Evolutionary conservation across 306 rosid genomes (phyloP).

Genomic region (Prunus mume): DNA sequence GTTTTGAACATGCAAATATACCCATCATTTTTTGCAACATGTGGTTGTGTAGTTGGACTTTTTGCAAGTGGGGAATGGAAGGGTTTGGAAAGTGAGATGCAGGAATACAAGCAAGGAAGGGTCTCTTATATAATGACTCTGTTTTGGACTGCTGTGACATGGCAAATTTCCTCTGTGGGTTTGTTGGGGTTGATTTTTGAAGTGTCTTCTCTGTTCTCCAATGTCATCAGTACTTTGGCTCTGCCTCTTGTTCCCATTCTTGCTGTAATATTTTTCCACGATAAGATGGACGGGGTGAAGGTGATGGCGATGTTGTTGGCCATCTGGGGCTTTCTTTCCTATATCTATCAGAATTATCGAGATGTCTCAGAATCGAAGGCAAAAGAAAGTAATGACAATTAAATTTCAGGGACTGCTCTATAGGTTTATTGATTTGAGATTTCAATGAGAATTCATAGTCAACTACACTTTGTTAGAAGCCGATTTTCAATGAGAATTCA

Average conservation of each 20-base stretch:
- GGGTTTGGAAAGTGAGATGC: slow-evolving; percentile 39
- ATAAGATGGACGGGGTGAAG: slow-evolving; percentile 52
- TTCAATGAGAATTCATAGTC: neutral
- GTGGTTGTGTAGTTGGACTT: slow-evolving; percentile 48
- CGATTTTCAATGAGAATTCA: too few relatives aligned
- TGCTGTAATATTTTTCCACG: slow-evolving; percentile 45
- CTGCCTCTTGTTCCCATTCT: slow-evolving; percentile 51
- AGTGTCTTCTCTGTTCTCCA: slow-evolving; percentile 62
- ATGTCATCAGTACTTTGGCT: slow-evolving; percentile 43
- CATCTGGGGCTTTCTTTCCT: slow-evolving; percentile 58
- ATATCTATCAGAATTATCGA: slow-evolving; percentile 50
- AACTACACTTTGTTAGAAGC: neutral
- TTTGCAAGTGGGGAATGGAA: slow-evolving; percentile 65
- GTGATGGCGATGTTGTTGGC: slow-evolving; percentile 52
- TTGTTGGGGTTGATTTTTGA: slow-evolving; percentile 56
- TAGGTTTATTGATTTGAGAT: slow-evolving; percentile 28
- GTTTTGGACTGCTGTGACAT: slow-evolving; percentile 56
- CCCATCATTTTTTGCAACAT: slow-evolving; percentile 39
- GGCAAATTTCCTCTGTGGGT: slow-evolving; percentile 54
- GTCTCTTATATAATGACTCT: slow-evolving; percentile 60
- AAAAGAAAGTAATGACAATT: slow-evolving; percentile 11
- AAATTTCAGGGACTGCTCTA: slow-evolving; percentile 22
- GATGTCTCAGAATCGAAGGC: slow-evolving; percentile 41
- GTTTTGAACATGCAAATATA: slow-evolving; percentile 49
- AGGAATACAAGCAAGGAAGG: slow-evolving; percentile 42